Percentiles rank a stretch among this genome's conserved stretches.
Conservation (phyloP, 768 basidiomycete species). For the Macrolepiota fuliginosa region DNA sequence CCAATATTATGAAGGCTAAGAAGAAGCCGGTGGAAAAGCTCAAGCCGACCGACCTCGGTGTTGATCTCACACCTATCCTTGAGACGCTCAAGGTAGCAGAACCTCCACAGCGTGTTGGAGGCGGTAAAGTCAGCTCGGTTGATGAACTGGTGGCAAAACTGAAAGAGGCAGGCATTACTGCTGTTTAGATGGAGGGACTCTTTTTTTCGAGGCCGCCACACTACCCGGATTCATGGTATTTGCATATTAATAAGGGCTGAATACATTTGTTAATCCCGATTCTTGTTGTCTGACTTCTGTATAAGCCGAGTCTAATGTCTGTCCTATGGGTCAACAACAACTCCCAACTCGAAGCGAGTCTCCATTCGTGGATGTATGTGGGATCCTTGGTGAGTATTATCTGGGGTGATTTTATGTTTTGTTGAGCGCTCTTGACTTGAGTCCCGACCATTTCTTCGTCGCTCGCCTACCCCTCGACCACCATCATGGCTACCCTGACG, state of each 20-base stretch:
- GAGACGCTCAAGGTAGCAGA: slow-evolving; percentile 88
- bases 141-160: slow-evolving; percentile 89
- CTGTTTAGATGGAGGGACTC: slow-evolving; percentile 15
- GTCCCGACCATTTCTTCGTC: background rate
- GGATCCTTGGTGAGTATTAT: background rate
- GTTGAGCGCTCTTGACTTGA: background rate
- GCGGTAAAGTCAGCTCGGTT: slow-evolving; percentile 87
- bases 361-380: background rate
- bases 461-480: background rate
- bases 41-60: slow-evolving; percentile 70
- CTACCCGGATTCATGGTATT: background rate
- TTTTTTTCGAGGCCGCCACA: background rate
- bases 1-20: slow-evolving; percentile 99
- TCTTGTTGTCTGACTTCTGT: background rate
- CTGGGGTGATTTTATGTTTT: background rate
- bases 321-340: no score
- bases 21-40: slow-evolving; percentile 94
- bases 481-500: background rate
- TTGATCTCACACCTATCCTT: slow-evolving; percentile 80
- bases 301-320: background rate
- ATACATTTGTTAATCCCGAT: background rate
- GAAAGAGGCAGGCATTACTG: slow-evolving; percentile 76
- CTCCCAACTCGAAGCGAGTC: no score
- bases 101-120: slow-evolving; percentile 88
- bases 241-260: slow-evolving; percentile 2